Evolutionary conservation across 176 grass and related monocot species (phyloP).

Genomic region (Tillandsia leiboldiana): DNA sequence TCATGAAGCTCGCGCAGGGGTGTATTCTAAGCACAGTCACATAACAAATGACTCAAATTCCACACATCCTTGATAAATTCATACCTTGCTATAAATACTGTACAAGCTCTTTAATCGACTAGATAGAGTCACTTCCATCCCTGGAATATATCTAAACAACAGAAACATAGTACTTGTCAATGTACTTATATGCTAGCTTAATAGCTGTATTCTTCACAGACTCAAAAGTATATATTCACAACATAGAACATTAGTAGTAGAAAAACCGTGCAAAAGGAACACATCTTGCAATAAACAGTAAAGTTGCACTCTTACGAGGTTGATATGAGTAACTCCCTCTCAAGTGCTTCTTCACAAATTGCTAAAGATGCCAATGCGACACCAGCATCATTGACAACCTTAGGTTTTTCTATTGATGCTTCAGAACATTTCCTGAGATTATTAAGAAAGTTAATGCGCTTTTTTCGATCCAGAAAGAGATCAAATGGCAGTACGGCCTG

Average conservation of each 20-base stretch:
- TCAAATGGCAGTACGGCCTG: slow-evolving; percentile 96
- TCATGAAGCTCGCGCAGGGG: no score
- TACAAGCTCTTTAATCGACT: slow-evolving; percentile 96
- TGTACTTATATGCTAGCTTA: background rate
- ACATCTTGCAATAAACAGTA: background rate
- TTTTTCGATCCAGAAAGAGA: slow-evolving; percentile 79
- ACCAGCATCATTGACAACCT: slow-evolving; percentile 55
- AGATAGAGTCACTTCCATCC: slow-evolving; percentile 93
- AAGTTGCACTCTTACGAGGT: slow-evolving; percentile 61
- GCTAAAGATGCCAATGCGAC: slow-evolving; percentile 81
- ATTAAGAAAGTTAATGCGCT: slow-evolving; percentile 77
- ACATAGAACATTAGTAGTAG: background rate
- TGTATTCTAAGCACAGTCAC: no score
- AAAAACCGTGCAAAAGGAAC: slow-evolving; percentile 1
- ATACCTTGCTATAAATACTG: slow-evolving; percentile 90
- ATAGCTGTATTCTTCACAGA: background rate
- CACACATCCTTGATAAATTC: background rate
- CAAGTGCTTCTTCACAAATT: slow-evolving; percentile 92
- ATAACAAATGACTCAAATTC: background rate
- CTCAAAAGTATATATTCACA: background rate
- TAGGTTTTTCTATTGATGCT: slow-evolving; percentile 41
- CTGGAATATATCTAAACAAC: slow-evolving; percentile 83
- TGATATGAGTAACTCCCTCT: slow-evolving; percentile 85
- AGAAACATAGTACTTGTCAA: slow-evolving; percentile 20
- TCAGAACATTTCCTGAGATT: slow-evolving; percentile 68